Evolutionary conservation across 1,139 yeast species (phyloP), one percentile per base, ranked within the genome.

Genomic region (Sugiyamaella novakii): DNA sequence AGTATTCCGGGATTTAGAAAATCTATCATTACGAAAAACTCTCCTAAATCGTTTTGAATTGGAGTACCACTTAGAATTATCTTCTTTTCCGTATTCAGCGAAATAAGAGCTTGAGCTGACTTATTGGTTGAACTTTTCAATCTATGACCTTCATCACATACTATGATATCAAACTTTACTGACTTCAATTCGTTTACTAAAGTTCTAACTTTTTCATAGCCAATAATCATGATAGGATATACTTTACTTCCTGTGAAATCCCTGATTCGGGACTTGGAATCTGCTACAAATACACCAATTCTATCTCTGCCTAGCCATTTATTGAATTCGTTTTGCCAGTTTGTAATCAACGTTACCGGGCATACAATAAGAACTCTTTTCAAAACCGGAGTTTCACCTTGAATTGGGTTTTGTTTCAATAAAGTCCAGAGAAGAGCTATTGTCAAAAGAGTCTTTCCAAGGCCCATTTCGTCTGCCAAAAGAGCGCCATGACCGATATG

Each of bases 91-190:
- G 87, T 76, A 34, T 80, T 73, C 21, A 91, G 68, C 1, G 73
- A 67, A 37, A 77, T 77, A 45, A 91, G 71, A 0, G 81, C 79
- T 53, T 80, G 81, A 47, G 88, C 72, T 0, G 86, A 81, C 64
- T 88, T 88, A 53, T 86, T 87, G 11, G 65, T 61, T 0, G 64
- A 50, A 12, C 65, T 85, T 60, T 91, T 91, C 55, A 91, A 72
- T 46, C 95, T 74, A 64, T 91, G 98, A 2, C 97, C 98, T 64
- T 94, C 99, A 65, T 94, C 99, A 66, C 98, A 92, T 0, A 94
- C 79, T 33, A 94, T 69, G 18, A 92, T 60, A 62, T 89, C 98
- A 58, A 87, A 79, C 2, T 71, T 67, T 1, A 76, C 73, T 1
- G 72, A 65, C 31, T 58, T 59, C 21, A 91, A 61, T 49, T 81